Conservation (phyloP, 345 rosid genomes). For the Sonneratia caseolaris region DNA sequence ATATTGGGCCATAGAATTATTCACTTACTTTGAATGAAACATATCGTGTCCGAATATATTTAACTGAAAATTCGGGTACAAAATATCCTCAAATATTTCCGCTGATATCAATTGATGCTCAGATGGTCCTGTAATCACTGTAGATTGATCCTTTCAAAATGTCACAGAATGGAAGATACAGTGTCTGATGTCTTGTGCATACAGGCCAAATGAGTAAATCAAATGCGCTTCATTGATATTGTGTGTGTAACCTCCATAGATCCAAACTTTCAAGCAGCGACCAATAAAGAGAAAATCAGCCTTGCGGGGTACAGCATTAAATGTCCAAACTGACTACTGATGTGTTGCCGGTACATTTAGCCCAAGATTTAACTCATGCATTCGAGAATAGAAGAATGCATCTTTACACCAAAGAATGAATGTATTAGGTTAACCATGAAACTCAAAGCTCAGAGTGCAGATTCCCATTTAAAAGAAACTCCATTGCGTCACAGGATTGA, state of each 20-base stretch:
- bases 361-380: neutral
- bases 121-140: too few relatives aligned
- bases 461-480: neutral
- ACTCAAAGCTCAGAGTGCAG: neutral
- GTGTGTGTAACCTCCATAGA: neutral
- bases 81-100: too few relatives aligned
- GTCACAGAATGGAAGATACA: neutral
- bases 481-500: neutral
- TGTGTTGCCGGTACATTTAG: neutral
- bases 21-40: too few relatives aligned
- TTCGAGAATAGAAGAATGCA: neutral
- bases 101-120: too few relatives aligned
- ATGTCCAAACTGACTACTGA: neutral
- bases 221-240: neutral
- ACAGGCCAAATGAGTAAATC: neutral
- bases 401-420: neutral
- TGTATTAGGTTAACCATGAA: neutral
- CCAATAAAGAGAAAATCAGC: neutral
- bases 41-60: too few relatives aligned
- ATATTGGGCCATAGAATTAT: too few relatives aligned
- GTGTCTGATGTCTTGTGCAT: neutral
- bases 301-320: neutral
- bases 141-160: neutral
- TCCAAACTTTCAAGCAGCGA: neutral
- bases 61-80: too few relatives aligned